phyloP scores from a whole-genome alignment of 306 rosid species.

The Rosa chinensis region DNA sequence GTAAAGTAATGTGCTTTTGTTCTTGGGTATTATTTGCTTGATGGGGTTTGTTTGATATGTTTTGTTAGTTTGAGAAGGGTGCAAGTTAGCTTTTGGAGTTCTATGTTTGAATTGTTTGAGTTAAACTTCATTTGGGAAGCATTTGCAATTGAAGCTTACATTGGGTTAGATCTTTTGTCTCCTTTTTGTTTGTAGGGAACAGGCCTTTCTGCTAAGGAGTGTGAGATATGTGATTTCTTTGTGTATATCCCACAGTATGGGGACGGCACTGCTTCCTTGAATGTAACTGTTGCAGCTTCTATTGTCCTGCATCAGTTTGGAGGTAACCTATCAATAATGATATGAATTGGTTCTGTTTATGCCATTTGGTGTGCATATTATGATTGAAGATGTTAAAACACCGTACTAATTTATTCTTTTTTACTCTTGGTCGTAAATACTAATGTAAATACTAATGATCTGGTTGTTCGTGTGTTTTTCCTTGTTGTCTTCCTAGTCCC shows the following conservation, averaged over 20 bases:
- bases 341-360: not conserved
- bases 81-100: not conserved
- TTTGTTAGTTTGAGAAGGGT: not conserved
- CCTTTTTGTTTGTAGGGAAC: constrained; percentile 52
- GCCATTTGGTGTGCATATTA: not conserved
- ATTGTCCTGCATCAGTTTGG: constrained; percentile 91
- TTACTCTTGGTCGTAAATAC: not conserved
- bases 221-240: constrained; percentile 86
- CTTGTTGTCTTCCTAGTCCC: not conserved
- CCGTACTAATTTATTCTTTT: not conserved
- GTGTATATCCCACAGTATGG: constrained; percentile 95
- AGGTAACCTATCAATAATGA: constrained; percentile 41
- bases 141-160: not conserved
- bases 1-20: not conserved
- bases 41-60: not conserved
- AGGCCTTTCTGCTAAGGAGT: constrained; percentile 84
- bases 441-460: not conserved
- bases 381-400: not conserved
- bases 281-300: constrained; percentile 93
- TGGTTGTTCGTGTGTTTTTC: not conserved
- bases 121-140: not conserved
- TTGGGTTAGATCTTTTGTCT: constrained; percentile 6
- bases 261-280: constrained; percentile 83
- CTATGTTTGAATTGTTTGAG: not conserved
- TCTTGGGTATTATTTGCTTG: not conserved